Base-by-base conservation (phyloP, 495 filamentous ascomycete genomes). In the Hypoxylon lienhwacheense region DNA sequence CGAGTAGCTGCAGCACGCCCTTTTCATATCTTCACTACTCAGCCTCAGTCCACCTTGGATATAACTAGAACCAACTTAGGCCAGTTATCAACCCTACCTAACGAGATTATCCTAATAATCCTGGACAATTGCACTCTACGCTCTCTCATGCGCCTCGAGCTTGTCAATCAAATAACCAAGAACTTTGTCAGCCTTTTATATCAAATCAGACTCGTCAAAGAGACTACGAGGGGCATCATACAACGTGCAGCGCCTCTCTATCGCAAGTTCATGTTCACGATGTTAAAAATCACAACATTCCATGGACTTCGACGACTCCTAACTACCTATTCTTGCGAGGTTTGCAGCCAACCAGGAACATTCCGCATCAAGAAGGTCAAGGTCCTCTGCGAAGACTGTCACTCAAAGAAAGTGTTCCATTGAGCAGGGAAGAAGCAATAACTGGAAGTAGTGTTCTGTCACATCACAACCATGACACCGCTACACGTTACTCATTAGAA, bases 311-410 rank as follows among this genome's bases (percentile, higher is more conserved):
- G 49, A 32, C 20, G 43, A 2, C 48, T 64, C 5, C 24, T 60
- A 4, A 51, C 55, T 16, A 40, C 32, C 29, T 53, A 43, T 26
- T 33, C 28, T 7, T 45, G 52, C 11, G 58, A 41, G 28, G 14
- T 16, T 5, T 63, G 60, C 4, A 21, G 51, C 33, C 44, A 59
- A 17, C 32, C 65, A 5, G 49, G 53, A 16, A 44, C 29, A 14
- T 55, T 64, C 28, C 50, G 56, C 10, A 67, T 67, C 31, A 33
- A 22, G 7, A 53, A 48, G 24, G 48, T 68, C 46, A 80, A 34
- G 21, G 69, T 70, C 2, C 75, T 65, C 44, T 80, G 58, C 71
- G 79, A 80, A 20, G 63, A 67, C 12, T 68, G 57, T 59, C 73
- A 31, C 20, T n/a, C 14, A 2, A 21, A 35, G 3, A 42, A 7